A percentile compares a stretch with the other conserved stretches of the same genome.
phyloP scores from a whole-genome alignment of 768 basidiomycete species.

The Suillus bovinus region DNA sequence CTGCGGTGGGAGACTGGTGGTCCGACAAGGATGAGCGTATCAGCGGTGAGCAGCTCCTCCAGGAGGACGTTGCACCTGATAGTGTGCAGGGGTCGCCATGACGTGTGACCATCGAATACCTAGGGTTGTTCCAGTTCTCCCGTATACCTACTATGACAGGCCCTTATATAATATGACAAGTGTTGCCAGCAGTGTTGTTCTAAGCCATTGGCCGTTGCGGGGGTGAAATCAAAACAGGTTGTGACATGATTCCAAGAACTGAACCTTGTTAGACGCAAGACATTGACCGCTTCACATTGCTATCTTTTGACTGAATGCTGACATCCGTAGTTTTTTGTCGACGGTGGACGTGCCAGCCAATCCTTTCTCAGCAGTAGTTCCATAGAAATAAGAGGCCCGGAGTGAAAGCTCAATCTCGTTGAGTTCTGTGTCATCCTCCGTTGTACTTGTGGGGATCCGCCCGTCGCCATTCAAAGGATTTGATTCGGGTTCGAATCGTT shows the following conservation, averaged over 20 bases:
- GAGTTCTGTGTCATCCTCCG: constrained; percentile 60
- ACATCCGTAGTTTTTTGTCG: background rate
- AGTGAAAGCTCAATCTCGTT: constrained; percentile 54
- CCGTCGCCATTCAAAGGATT: constrained; percentile 17
- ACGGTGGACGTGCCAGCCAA: constrained; percentile 37
- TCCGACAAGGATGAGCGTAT: background rate
- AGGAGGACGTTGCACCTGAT: background rate
- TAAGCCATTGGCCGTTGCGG: background rate
- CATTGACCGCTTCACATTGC: background rate
- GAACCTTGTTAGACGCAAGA: background rate
- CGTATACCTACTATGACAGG: background rate
- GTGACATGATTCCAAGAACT: background rate
- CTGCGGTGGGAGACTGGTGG: background rate
- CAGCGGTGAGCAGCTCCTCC: background rate
- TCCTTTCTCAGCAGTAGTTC: constrained; percentile 70
- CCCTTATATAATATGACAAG: background rate
- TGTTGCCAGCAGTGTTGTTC: background rate
- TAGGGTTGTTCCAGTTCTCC: background rate
- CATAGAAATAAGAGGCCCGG: constrained; percentile 61
- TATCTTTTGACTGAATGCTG: background rate
- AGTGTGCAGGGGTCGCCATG: background rate
- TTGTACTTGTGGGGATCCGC: constrained; percentile 29
- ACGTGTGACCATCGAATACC: background rate
- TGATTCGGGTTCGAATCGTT: constrained; percentile 25
- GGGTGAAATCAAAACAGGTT: background rate